phyloP scores from a whole-genome alignment of 225 moss, liverwort and hornwort genomes.

The Pseudoscleropodium purum region DNA sequence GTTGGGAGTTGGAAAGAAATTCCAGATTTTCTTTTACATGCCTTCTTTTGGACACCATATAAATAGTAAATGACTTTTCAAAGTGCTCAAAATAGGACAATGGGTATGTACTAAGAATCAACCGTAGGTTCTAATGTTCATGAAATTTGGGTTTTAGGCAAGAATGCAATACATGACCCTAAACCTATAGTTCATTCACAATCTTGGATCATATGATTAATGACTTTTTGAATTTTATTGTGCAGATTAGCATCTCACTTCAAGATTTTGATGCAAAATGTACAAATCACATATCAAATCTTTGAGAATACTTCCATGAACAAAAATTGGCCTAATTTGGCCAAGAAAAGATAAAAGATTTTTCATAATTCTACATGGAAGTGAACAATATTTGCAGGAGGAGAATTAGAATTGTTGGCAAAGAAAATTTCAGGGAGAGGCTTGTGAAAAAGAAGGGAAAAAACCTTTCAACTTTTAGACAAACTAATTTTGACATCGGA shows the following conservation, averaged over 20 bases:
- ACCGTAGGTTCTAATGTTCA: too few species aligned
- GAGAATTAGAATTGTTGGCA: background rate
- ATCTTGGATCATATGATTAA: background rate
- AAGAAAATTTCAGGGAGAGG: too few species aligned
- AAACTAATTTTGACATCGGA: background rate
- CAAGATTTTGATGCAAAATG: accelerated
- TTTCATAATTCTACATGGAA: background rate
- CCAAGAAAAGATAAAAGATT: background rate
- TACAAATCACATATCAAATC: background rate
- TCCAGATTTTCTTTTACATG: background rate
- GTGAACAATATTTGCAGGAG: background rate
- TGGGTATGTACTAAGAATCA: background rate
- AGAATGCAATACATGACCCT: background rate
- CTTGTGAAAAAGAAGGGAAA: background rate
- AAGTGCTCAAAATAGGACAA: too few species aligned
- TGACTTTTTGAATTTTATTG: too few species aligned
- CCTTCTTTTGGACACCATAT: background rate
- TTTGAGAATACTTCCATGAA: background rate
- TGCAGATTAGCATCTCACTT: background rate
- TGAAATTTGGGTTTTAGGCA: background rate
- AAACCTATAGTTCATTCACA: background rate
- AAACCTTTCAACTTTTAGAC: accelerated
- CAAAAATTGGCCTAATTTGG: background rate
- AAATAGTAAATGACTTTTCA: background rate
- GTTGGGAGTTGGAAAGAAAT: background rate